Base-by-base conservation (phyloP, 345 rosid genomes). In the Nasturtium officinale region DNA sequence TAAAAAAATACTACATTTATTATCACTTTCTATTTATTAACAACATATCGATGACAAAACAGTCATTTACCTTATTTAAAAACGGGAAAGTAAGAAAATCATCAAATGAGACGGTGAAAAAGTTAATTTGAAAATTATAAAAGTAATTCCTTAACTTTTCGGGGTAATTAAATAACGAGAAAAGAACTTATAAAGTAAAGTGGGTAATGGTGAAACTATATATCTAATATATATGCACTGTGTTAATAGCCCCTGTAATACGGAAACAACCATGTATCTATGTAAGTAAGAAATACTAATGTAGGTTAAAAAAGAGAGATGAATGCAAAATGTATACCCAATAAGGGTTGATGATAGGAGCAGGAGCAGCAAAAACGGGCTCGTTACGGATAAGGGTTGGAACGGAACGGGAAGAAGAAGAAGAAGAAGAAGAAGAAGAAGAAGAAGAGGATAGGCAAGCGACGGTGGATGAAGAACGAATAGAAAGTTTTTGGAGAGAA, bases 311-410 rank as follows among this genome's bases (percentile, higher is more conserved):
- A 59, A 45, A 33, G 35, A 28, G 40, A 18, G 46, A 29, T 1
- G 11, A 13, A 77, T 47, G 68, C 11, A 59, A 71, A n/a, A 61
- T 59, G 51, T 64, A 28, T 79, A 82, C 83, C 83, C 80, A 81
- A 59, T 80, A 59, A 67, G 92, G 96, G 71, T 69, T 77, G 81
- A 87, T 67, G 73, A 86, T 64, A 42, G 95, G 95, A 61, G 88
- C 73, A 47, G 92, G 87, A 60, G 96, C 86, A 32, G 96, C 85
- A 30, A 91, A 83, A 61, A 91, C 89, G 6, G 97, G 96, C 70
- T 87, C 80, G 85, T 86, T 83, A 11, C 91, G 80, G 78, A 89
- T 87, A 74, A 91, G 91, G 11, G 84, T 76, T 17, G 97, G 97
- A 74, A 61, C 77, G 53, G 75, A 76, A 76, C 79, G 79, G 46